Conservation (phyloP, 208 protist species). For the Wallacemonas sp. region DNA sequence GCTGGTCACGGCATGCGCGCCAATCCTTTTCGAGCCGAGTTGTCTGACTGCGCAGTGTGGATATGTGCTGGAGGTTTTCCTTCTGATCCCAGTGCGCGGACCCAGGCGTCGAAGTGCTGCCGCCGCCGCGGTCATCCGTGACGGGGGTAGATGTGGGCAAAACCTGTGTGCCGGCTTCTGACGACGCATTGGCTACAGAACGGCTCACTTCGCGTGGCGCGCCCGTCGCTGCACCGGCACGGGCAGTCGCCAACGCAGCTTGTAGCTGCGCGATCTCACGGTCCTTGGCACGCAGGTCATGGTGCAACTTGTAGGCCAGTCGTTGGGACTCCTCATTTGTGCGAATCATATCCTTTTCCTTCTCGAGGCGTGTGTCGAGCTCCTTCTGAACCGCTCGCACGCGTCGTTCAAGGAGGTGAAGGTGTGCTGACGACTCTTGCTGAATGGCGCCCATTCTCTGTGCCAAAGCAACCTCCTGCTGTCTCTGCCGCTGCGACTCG, state of each 20-base stretch:
- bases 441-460: constrained; percentile 83
- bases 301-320: constrained; percentile 69
- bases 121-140: neutral
- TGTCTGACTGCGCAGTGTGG: constrained; percentile 40
- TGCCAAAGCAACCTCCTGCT: constrained; percentile 78
- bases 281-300: constrained; percentile 67
- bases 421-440: constrained; percentile 59
- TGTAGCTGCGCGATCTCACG: constrained; percentile 61
- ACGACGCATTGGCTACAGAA: neutral
- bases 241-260: constrained; percentile 19
- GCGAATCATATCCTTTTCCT: constrained; percentile 59
- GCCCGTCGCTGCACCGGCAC: neutral
- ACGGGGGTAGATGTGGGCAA: constrained; percentile 11
- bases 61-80: constrained; percentile 67
- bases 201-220: neutral
- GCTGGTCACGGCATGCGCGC: constrained; percentile 35
- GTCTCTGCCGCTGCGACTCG: constrained; percentile 43
- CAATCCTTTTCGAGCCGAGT: constrained; percentile 51
- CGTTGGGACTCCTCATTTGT: constrained; percentile 72
- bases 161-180: constrained; percentile 47
- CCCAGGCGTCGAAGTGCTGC: neutral
- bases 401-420: constrained; percentile 58
- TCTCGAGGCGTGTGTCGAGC: constrained; percentile 58
- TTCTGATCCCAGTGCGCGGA: constrained; percentile 45
- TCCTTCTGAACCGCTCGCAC: constrained; percentile 70